phyloP scores from a whole-genome alignment of 2,329 filamentous ascomycete species.

The Ilyonectria destructans region DNA sequence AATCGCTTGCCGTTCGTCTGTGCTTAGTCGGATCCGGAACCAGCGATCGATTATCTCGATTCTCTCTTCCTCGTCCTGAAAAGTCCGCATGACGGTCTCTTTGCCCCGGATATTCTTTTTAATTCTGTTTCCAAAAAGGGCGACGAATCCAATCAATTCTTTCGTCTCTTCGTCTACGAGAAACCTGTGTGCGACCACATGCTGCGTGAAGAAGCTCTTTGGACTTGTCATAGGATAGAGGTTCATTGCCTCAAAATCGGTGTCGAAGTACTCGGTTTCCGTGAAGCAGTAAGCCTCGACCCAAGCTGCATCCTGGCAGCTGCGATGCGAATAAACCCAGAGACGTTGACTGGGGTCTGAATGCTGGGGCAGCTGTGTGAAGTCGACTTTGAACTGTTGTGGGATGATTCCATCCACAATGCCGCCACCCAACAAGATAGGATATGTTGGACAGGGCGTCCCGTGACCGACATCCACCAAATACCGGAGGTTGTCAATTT shows the following conservation, averaged over 20 bases:
- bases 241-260: constrained; percentile 32
- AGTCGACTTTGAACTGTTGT: constrained; percentile 27
- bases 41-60: constrained; percentile 19
- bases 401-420: constrained; percentile 12
- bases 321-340: constrained; percentile 32
- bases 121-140: constrained; percentile 5
- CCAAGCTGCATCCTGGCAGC: constrained; percentile 5
- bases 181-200: constrained; percentile 26
- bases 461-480: constrained; percentile 30
- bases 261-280: constrained; percentile 23
- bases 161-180: background rate
- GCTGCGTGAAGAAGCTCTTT: constrained; percentile 29
- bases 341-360: constrained; percentile 13
- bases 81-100: background rate
- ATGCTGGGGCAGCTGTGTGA: constrained; percentile 17
- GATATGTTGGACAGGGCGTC: constrained; percentile 18
- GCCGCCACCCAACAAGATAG: constrained; percentile 8
- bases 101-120: constrained; percentile 8
- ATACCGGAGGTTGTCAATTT: constrained; percentile 18
- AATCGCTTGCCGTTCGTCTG: constrained; percentile 17
- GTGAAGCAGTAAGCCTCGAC: constrained; percentile 27
- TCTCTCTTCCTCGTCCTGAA: constrained; percentile 21
- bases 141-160: constrained; percentile 19
- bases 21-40: constrained; percentile 21
- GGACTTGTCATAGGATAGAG: constrained; percentile 26